Evolutionary conservation across 176 grass and related monocot species (phyloP), one percentile per base, ranked within the genome.

Genomic region (Raddia guianensis): DNA sequence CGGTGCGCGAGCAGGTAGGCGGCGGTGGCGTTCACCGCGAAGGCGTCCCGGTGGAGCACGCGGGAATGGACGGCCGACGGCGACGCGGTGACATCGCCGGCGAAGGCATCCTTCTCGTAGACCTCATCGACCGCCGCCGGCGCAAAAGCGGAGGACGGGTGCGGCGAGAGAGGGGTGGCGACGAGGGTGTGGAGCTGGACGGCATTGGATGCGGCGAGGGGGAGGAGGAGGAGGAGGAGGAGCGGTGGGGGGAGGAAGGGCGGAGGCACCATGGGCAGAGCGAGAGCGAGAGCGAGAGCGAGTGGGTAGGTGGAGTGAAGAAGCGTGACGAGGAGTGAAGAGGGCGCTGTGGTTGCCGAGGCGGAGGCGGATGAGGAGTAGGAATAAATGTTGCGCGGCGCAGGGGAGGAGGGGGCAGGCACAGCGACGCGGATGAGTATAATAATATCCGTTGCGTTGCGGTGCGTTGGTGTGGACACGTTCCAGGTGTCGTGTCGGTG

Each of bases 41-140:
- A 87, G 20, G 80, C 75, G 14, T 93, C 88, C 0, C 91, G 82
- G 63, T 93, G 91, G 35, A 89, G 78, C 49, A 93, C 69, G 18
- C 70, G 63, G 21, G 90, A 51, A 14, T 37, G 74, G 3, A 83
- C 68, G 7, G 82, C 70, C 20, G 78, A 18, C 8, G 67, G 10
- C 0, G 55, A 47, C 27, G 74, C 67, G 33, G 0, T 16, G 1
- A 11, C n/a, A 3, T 68, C 80, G 7, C 51, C 73, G 8, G 73
- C 63, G 5, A 42, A 68, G 1, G 70, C 78, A 79, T 79, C 71
- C 8, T 18, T 72, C n/a, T 4, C 49, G 75, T 75, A 74, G 63
- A 57, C 2, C 13, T 77, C 64, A 0, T 5, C 37, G 8, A 4
- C 9, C 9, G 75, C 75, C n/a, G 44, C 60, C 1, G 14, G 59